Percentiles rank a stretch among this genome's conserved stretches.
Evolutionary conservation across 495 filamentous ascomycete species (phyloP).

Genomic region (Penicillium psychrofluorescens): DNA sequence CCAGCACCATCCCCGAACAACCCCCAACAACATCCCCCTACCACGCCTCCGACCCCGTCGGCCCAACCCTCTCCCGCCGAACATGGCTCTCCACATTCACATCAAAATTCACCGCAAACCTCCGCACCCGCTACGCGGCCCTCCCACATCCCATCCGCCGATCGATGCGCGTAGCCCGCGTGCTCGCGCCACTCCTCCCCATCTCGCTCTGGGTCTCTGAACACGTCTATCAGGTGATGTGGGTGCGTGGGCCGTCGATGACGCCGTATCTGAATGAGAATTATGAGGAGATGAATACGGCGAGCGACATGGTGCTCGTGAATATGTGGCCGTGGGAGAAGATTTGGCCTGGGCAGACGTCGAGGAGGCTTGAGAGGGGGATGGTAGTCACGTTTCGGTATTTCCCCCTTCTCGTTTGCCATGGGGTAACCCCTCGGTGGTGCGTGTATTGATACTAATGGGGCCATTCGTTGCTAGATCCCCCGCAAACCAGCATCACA

Average conservation of each 20-base stretch:
- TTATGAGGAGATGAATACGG: constrained; percentile 46
- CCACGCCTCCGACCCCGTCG: background rate
- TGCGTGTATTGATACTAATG: background rate
- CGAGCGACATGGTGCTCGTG: constrained; percentile 44
- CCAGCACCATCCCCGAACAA: background rate
- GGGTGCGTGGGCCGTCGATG: constrained; percentile 66
- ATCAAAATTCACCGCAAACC: constrained; percentile 19
- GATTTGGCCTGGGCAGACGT: constrained; percentile 32
- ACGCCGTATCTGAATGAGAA: constrained; percentile 67
- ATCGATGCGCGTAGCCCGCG: constrained; percentile 33
- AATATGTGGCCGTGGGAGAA: constrained; percentile 36
- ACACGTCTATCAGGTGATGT: constrained; percentile 53
- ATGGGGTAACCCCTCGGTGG: background rate
- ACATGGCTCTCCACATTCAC: constrained; percentile 15
- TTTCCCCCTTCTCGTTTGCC: constrained; percentile 2
- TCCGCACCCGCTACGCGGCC: constrained; percentile 25
- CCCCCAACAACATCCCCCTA: background rate
- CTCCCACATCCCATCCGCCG: constrained; percentile 24
- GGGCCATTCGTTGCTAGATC: constrained; percentile 36
- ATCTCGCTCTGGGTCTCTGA: constrained; percentile 57
- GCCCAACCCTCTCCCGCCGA: constrained; percentile 9
- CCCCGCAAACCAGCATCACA: constrained; percentile 51
- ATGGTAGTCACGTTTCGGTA: constrained; percentile 51
- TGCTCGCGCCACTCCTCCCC: constrained; percentile 54
- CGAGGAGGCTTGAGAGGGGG: constrained; percentile 38